These are phyloP conservation scores for Colletotrichum sp. DNA, from an alignment of 2,329 filamentous ascomycete species.

Conservation along the genomic window DNA sequence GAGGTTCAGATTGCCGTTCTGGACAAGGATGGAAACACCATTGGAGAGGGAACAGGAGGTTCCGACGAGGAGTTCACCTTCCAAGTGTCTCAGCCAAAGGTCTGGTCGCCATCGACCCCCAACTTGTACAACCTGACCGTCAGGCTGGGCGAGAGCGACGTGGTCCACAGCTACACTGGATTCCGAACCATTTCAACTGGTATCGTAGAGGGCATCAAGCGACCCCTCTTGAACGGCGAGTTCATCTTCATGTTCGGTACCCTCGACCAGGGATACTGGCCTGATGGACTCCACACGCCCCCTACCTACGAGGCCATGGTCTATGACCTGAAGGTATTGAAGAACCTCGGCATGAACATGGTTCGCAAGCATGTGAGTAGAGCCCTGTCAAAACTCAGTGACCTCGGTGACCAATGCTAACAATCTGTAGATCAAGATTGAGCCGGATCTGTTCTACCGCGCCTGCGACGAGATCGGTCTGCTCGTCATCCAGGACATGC, in stretches of 20 bases:
- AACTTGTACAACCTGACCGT: constrained; percentile 69
- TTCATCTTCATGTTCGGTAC: constrained; percentile 73
- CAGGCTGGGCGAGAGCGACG: constrained; percentile 50
- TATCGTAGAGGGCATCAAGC: constrained; percentile 60
- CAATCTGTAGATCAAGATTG: constrained; percentile 64
- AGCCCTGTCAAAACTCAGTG: too few species aligned
- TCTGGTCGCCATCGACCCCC: constrained; percentile 70
- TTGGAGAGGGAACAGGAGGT: constrained; percentile 48
- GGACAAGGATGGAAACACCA: constrained; percentile 38
- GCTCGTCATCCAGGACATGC: constrained; percentile 76
- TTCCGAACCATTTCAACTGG: constrained; percentile 69
- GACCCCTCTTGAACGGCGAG: constrained; percentile 71
- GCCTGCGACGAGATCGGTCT: constrained; percentile 71
- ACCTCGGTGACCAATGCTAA: not conserved
- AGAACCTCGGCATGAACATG: constrained; percentile 72
- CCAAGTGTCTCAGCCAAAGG: constrained; percentile 54
- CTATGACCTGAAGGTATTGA: constrained; percentile 68
- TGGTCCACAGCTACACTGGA: constrained; percentile 68
- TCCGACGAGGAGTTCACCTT: constrained; percentile 61
- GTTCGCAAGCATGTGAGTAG: constrained; percentile 69
- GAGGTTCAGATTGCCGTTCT: constrained; percentile 40
- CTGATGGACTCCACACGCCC: constrained; percentile 70
- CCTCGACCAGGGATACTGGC: constrained; percentile 75
- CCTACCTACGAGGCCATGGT: constrained; percentile 72
- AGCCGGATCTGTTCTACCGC: constrained; percentile 70